phyloP scores from a whole-genome alignment of 2,329 filamentous ascomycete species.

The Tolypocladium endophyticum region DNA sequence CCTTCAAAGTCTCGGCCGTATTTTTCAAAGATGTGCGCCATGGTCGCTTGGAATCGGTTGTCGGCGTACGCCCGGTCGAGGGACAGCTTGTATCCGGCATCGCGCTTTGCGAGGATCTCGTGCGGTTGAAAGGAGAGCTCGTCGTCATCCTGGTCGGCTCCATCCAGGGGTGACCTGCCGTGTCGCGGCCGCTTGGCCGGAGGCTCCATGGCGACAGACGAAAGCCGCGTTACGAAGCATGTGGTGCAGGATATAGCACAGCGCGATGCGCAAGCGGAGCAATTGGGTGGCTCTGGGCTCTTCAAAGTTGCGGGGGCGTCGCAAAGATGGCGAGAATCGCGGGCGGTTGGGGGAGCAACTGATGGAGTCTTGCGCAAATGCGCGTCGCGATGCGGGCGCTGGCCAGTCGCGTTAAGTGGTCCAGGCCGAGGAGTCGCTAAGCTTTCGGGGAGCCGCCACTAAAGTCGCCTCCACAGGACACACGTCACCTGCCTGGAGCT shows the following conservation, averaged over 20 bases:
- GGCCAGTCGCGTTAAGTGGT: conserved; percentile 7
- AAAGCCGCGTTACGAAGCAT: conserved; percentile 1
- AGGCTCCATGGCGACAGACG: conserved; percentile 38
- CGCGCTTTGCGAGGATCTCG: conserved; percentile 34
- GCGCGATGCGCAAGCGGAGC: background rate
- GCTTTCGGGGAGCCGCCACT: no score
- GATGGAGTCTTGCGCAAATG: background rate
- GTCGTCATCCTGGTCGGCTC: conserved; percentile 32
- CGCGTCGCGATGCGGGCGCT: conserved; percentile 6
- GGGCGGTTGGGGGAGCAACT: conserved; percentile 5
- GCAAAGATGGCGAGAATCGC: background rate
- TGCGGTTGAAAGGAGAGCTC: conserved; percentile 37
- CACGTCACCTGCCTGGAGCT: background rate
- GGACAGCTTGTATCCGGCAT: conserved; percentile 47
- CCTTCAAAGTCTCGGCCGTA: conserved; percentile 75
- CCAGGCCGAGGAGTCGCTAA: background rate
- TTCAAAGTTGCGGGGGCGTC: background rate
- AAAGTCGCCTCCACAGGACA: no score
- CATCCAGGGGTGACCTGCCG: conserved; percentile 25
- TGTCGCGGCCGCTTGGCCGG: conserved; percentile 50
- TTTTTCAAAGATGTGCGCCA: conserved; percentile 83
- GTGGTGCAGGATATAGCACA: background rate
- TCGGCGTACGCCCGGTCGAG: conserved; percentile 57
- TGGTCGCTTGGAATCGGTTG: conserved; percentile 65
- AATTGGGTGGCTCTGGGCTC: no score